Evolutionary conservation across 176 grass and related monocot genomes (phyloP), one percentile per base, ranked within the genome.

Genomic region (Rhynchospora breviuscula): DNA sequence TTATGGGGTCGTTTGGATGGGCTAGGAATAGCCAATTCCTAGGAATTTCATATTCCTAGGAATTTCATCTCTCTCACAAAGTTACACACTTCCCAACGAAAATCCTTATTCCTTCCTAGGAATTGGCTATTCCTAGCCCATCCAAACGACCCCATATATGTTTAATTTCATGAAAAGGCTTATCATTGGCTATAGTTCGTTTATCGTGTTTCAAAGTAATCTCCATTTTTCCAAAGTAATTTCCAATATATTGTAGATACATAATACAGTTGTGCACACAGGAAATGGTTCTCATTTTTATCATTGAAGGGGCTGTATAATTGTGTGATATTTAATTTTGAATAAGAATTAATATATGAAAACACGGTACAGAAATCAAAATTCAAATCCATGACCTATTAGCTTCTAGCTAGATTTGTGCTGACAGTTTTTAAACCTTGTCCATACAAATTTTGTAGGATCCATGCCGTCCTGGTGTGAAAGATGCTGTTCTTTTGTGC

Each of bases 391-490:
- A 31, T 54, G 21, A 51, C 9, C 52, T 76, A 51, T 53, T 13
- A 76, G 56, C 1, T 76, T 14, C 58, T 80, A 53, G 35, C 52
- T 78, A 35, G 1, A 72, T 46, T 72, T 87, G 73, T 68, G 44
- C 40, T 58, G 15, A 15, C 25, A 18, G 15, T 59, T 51, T 79
- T 71, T 67, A 64, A 5, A 61, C 58, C 22, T 10, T 18, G 8
- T 79, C 21, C 52, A 48, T 81, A 12, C 29, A 22, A 78, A 18
- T 92, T 85, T 46, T 93, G 49, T 71, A 99, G 96, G 96, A 99
- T 86, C 96, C 93, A 82, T 99, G 96, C 79, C 92, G 93, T 67
- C 93, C 91, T 87, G 91, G 90, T 53, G 96, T 95, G 48, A 91
- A 86, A 88, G 85, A 88, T 35, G 96, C 96, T 81, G 96, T 99